Conservation (phyloP, 1,284 basidiomycete genomes). For the Irpex lacteus region DNA sequence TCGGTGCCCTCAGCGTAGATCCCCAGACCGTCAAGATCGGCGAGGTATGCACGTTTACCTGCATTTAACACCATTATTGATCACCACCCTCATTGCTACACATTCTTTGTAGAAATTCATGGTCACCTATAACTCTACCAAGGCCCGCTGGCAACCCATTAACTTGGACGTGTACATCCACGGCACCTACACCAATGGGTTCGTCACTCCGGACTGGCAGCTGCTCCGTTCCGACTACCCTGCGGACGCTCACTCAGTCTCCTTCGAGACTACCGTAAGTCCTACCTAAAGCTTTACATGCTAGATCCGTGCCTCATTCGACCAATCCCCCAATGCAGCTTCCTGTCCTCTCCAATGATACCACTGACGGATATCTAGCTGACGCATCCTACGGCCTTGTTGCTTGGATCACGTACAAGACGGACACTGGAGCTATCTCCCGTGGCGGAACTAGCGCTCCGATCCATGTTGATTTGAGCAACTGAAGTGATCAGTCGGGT, state of each 20-base stretch:
- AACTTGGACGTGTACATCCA: conserved; percentile 10
- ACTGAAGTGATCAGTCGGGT: background rate
- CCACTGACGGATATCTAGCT: background rate
- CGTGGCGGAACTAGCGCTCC: background rate
- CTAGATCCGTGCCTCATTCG: background rate
- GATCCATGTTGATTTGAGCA: background rate
- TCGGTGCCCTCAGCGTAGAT: background rate
- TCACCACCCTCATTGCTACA: background rate
- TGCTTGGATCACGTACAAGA: conserved; percentile 8
- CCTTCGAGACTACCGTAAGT: conserved; percentile 7
- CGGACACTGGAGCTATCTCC: background rate
- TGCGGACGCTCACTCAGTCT: background rate
- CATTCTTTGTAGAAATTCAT: background rate
- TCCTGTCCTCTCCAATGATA: background rate
- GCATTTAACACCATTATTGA: background rate
- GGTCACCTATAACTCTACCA: conserved; percentile 9
- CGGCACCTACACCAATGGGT: conserved; percentile 2
- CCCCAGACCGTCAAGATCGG: background rate
- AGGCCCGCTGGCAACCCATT: conserved; percentile 3
- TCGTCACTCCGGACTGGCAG: conserved; percentile 1
- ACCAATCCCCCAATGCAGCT: background rate
- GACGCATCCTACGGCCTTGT: conserved; percentile 1
- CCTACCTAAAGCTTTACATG: background rate
- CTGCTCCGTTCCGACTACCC: conserved; percentile 4
- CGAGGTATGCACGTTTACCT: background rate